Evolutionary conservation across 306 rosid genomes (phyloP).

Genomic region (Elaeagnus macrophylla): DNA sequence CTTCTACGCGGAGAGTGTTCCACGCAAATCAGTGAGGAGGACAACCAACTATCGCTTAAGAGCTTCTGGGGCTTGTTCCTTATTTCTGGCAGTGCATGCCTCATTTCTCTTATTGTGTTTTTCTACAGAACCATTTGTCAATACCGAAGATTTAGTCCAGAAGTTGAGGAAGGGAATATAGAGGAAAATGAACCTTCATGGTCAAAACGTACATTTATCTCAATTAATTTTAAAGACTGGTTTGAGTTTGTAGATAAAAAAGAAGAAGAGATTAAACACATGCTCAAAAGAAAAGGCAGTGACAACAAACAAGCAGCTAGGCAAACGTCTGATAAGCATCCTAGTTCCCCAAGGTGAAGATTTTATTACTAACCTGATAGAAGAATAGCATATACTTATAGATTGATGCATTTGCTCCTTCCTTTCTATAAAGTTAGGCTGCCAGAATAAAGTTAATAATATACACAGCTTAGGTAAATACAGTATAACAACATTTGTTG

Average conservation of each 20-base stretch:
- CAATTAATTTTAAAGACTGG: conserved; percentile 40
- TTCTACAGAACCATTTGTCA: conserved; percentile 41
- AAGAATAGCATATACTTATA: neutral
- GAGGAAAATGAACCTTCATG: conserved; percentile 31
- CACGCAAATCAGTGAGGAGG: conserved; percentile 18
- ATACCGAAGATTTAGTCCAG: conserved; percentile 40
- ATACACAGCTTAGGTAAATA: no score
- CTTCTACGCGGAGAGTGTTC: conserved; percentile 32
- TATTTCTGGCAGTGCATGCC: conserved; percentile 47
- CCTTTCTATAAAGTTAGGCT: neutral
- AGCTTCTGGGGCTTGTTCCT: conserved; percentile 92
- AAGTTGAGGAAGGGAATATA: conserved; percentile 18
- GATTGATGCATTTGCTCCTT: neutral
- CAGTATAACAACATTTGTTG: neutral
- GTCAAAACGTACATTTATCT: conserved; percentile 19
- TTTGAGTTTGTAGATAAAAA: conserved; percentile 53
- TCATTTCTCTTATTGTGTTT: conserved; percentile 42
- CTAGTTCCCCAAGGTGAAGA: conserved; percentile 12
- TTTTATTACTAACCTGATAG: neutral
- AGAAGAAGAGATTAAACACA: conserved; percentile 54
- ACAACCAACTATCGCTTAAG: conserved; percentile 40
- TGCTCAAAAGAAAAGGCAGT: conserved; percentile 33
- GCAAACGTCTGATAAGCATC: conserved; percentile 22
- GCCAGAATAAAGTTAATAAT: neutral
- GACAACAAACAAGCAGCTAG: conserved; percentile 29